Conservation (phyloP, 2,329 filamentous ascomycete species). For the Arachnomyces sp. region DNA sequence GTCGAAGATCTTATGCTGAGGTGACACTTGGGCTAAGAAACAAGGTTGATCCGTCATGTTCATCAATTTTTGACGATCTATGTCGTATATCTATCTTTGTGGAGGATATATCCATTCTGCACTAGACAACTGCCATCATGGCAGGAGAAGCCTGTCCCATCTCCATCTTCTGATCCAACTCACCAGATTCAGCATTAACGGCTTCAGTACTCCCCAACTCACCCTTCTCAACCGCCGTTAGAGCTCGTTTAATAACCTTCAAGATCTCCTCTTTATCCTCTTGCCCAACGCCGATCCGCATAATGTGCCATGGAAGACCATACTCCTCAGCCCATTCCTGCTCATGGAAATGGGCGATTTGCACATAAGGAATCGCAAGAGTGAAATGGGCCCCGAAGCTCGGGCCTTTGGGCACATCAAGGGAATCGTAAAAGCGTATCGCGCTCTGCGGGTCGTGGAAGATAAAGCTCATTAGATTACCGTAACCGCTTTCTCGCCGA, state of each 20-base stretch:
- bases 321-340: constrained; percentile 11
- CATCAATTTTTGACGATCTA: too few relatives aligned
- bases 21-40: too few relatives aligned
- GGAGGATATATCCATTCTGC: too few relatives aligned
- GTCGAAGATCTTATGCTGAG: too few relatives aligned
- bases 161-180: too few relatives aligned
- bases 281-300: constrained; percentile 16
- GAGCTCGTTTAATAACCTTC: not conserved
- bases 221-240: too few relatives aligned
- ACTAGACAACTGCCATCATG: too few relatives aligned
- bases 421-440: constrained; percentile 22
- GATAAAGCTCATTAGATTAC: constrained; percentile 17
- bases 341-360: constrained; percentile 16
- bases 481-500: constrained; percentile 17
- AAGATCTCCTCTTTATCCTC: constrained; percentile 10
- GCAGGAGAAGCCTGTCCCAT: too few relatives aligned
- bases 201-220: too few relatives aligned
- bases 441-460: constrained; percentile 16
- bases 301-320: constrained; percentile 14
- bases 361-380: constrained; percentile 17
- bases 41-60: too few relatives aligned
- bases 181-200: too few relatives aligned
- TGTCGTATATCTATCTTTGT: too few relatives aligned
- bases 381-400: constrained; percentile 25
- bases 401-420: constrained; percentile 25